Conservation (phyloP, 169 alveolate species). For the Eimeria brunetti region DNA sequence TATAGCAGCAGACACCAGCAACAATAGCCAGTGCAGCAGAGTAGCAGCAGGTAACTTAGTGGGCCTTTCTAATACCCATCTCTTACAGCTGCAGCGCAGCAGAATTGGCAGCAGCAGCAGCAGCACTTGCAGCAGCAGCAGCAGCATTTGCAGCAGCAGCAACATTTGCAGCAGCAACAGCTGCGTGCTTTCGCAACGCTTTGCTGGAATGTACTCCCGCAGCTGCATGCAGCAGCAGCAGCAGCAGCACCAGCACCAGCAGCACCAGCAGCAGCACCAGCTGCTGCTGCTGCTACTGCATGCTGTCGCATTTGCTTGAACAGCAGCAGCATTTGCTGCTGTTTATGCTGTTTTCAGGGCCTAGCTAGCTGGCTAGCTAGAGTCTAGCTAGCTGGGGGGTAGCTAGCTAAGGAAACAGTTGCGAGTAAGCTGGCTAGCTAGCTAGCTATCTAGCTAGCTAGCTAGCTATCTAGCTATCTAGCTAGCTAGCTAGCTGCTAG, state of each 20-base stretch:
- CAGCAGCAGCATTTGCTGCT: background rate
- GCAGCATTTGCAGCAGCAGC: conserved; percentile 2
- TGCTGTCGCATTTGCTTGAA: background rate
- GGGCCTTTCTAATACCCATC: too few species aligned
- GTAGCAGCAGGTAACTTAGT: too few species aligned
- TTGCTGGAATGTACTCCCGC: too few species aligned
- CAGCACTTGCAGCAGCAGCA: background rate
- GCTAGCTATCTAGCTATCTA: background rate
- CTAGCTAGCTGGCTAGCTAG: conserved; percentile 2
- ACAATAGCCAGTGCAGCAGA: too few species aligned
- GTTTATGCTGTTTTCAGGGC: background rate
- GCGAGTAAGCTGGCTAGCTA: too few species aligned
- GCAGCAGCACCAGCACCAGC: background rate
- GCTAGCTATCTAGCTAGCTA: background rate
- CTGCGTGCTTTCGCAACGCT: too few species aligned
- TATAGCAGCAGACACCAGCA: too few species aligned
- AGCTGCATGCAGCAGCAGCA: too few species aligned
- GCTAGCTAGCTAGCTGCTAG: background rate
- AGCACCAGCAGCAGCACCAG: background rate
- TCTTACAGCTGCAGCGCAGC: background rate
- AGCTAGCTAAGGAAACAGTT: background rate
- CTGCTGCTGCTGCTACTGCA: background rate
- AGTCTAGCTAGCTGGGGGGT: background rate
- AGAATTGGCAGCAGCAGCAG: background rate
- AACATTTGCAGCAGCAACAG: too few species aligned